phyloP scores from a whole-genome alignment of 179 eudicot species.

The Pouteria campechiana region DNA sequence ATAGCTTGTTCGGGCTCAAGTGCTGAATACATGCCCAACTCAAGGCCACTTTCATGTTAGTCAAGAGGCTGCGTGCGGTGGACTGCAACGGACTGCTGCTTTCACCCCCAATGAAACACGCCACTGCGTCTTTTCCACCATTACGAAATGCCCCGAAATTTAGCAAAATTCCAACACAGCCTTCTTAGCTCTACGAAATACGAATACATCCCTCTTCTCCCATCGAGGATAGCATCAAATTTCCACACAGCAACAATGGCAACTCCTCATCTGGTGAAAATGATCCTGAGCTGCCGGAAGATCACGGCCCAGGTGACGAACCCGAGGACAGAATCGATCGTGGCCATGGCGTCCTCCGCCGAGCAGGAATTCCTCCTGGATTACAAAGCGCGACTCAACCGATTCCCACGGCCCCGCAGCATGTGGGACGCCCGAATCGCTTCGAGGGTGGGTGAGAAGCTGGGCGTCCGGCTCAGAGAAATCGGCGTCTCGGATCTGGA shows the following conservation, averaged over 20 bases:
- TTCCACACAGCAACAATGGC: slow-evolving; percentile 1
- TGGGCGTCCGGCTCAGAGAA: slow-evolving; percentile 43
- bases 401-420: slow-evolving; percentile 35
- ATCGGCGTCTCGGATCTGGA: slow-evolving; percentile 34
- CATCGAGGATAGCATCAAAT: no score
- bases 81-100: no score
- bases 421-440: slow-evolving; percentile 51
- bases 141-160: no score
- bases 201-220: no score
- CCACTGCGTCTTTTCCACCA: no score
- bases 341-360: slow-evolving; percentile 71
- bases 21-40: no score
- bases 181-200: no score
- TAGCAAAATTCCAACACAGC: no score
- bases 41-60: no score
- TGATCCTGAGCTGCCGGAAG: slow-evolving; percentile 54
- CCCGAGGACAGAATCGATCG: slow-evolving; percentile 34
- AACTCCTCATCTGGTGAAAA: slow-evolving; percentile 35
- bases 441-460: slow-evolving; percentile 55
- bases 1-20: no score
- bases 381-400: slow-evolving; percentile 33
- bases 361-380: slow-evolving; percentile 53
- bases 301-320: slow-evolving; percentile 60
- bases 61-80: no score
- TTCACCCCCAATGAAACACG: no score